phyloP scores from a whole-genome alignment of 352 stramenopile species.

The Globisporangium polare region DNA sequence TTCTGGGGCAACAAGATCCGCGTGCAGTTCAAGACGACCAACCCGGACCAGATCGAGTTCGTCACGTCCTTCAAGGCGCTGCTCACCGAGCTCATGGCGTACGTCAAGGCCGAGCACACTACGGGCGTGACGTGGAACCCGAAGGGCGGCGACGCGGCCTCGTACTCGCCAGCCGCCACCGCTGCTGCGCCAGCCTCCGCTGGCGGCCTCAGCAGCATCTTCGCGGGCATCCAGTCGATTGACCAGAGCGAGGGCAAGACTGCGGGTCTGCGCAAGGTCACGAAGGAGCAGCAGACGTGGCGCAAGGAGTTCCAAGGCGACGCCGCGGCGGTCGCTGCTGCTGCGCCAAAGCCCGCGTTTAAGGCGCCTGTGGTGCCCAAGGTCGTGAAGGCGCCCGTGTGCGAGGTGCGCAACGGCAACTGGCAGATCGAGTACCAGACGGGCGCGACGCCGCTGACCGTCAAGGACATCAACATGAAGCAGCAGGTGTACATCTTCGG shows the following conservation, averaged over 20 bases:
- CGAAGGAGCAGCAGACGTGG: conserved; percentile 98
- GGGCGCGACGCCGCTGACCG: conserved; percentile 69
- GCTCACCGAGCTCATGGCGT: conserved; percentile 88
- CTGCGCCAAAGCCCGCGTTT: conserved; percentile 18
- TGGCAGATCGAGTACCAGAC: conserved; percentile 98
- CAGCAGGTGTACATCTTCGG: conserved; percentile 97
- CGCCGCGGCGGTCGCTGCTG: conserved; percentile 22
- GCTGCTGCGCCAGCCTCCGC: conserved; percentile 25
- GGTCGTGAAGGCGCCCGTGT: conserved; percentile 46
- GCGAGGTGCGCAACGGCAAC: conserved; percentile 92
- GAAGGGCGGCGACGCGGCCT: conserved; percentile 50
- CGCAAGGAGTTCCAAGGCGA: conserved; percentile 90
- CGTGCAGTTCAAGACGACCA: conserved; percentile 94
- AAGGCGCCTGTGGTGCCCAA: conserved; percentile 36
- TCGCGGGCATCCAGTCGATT: conserved; percentile 84
- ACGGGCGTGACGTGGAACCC: conserved; percentile 94
- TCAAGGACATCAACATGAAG: conserved; percentile 92
- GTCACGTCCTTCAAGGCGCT: conserved; percentile 93
- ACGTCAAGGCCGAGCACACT: conserved; percentile 95
- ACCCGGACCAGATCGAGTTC: conserved; percentile 91
- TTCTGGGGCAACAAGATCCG: conserved; percentile 98
- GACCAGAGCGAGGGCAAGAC: conserved; percentile 91
- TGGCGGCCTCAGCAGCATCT: conserved; percentile 76
- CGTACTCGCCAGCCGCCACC: conserved; percentile 34
- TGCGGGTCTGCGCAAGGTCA: conserved; percentile 93